A percentile compares a stretch with the other conserved stretches of the same genome.
Conservation (phyloP, 441 rosid genomes). For the Macaranga tanarius region DNA sequence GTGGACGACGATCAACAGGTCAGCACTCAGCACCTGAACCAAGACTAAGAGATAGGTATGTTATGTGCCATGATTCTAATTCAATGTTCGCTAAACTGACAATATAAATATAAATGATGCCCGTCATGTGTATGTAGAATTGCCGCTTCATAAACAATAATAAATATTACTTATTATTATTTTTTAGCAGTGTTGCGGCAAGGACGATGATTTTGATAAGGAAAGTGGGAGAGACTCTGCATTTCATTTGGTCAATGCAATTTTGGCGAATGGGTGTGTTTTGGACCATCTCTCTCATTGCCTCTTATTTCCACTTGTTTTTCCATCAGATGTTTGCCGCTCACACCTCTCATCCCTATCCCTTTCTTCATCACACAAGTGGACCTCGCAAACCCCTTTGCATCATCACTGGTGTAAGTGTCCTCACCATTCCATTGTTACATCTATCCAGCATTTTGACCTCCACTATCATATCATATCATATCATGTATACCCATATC, state of each 20-base stretch:
- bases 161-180: too few relatives aligned
- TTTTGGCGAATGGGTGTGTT: conserved; percentile 76
- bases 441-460: neutral
- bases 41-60: too few relatives aligned
- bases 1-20: too few relatives aligned
- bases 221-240: conserved; percentile 33
- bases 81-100: too few relatives aligned
- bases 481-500: neutral
- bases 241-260: conserved; percentile 44
- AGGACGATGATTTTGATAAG: neutral
- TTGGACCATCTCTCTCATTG: conserved; percentile 53
- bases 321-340: conserved; percentile 34
- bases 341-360: conserved; percentile 29
- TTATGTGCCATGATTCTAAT: too few relatives aligned
- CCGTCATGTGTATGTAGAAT: neutral
- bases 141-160: too few relatives aligned
- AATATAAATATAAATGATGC: neutral
- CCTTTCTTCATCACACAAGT: conserved; percentile 20
- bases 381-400: conserved; percentile 48
- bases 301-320: conserved; percentile 56
- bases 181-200: too few relatives aligned
- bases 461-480: too few relatives aligned
- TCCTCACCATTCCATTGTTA: neutral
- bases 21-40: too few relatives aligned
- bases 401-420: conserved; percentile 75